Percentiles rank a stretch among this genome's conserved stretches.
Evolutionary conservation across 164 flowering plant species (phyloP).

Genomic region (Nymphaea thermarum): DNA sequence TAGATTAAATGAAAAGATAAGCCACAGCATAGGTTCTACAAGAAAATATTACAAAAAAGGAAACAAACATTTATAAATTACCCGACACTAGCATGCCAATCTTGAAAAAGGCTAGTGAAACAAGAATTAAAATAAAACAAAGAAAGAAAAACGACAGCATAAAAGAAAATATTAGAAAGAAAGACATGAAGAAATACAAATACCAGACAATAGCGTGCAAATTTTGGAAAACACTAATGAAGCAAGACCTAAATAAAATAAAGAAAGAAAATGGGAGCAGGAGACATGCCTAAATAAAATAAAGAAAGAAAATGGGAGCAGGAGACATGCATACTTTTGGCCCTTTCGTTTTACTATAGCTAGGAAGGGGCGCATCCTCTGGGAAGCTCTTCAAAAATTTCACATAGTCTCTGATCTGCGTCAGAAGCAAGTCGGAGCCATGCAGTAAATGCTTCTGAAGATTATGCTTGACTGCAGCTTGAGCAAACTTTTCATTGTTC

Average conservation of each 20-base stretch:
- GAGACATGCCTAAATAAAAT: no score
- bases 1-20: constrained; percentile 8
- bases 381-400: constrained; percentile 16
- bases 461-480: constrained; percentile 46
- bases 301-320: neutral
- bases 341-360: constrained; percentile 22
- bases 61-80: neutral
- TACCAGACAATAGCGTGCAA: no score
- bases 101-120: neutral
- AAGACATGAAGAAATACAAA: no score
- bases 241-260: no score
- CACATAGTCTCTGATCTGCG: constrained; percentile 53
- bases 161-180: no score
- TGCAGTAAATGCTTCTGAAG: constrained; percentile 72
- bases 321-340: constrained; percentile 45
- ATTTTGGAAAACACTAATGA: no score
- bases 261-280: neutral
- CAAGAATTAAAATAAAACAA: neutral
- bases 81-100: neutral
- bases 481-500: constrained; percentile 84
- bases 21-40: neutral
- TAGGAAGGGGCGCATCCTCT: constrained; percentile 4
- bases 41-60: neutral
- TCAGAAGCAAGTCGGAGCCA: constrained; percentile 38
- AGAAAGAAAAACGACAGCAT: no score